phyloP scores from a whole-genome alignment of 176 grass and related monocot genomes.

The Puya raimondii region DNA sequence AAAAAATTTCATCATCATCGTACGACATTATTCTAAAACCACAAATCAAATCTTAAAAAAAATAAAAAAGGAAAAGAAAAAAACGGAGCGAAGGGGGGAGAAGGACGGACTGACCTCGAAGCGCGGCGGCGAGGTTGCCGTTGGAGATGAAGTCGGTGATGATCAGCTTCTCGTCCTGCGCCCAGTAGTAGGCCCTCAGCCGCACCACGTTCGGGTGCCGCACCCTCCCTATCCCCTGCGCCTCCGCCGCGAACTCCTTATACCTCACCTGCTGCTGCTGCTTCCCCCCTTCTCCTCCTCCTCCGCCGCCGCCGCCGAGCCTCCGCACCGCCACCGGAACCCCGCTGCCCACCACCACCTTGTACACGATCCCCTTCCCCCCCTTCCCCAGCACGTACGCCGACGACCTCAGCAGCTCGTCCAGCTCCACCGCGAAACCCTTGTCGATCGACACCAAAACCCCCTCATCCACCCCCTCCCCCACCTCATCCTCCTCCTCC shows the following conservation, averaged over 20 bases:
- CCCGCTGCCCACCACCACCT: slow-evolving; percentile 82
- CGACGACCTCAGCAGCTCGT: slow-evolving; percentile 76
- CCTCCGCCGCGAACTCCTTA: slow-evolving; percentile 83
- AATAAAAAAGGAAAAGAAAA: background rate
- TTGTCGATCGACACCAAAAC: slow-evolving; percentile 77
- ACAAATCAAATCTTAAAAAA: background rate
- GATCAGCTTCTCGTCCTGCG: slow-evolving; percentile 83
- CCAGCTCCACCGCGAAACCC: slow-evolving; percentile 67
- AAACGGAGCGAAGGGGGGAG: background rate
- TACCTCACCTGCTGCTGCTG: slow-evolving; percentile 18
- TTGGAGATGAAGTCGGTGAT: slow-evolving; percentile 96
- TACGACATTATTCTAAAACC: too few relatives aligned
- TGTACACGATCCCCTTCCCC: slow-evolving; percentile 91
- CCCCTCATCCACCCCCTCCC: slow-evolving; percentile 30
- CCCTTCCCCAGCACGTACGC: slow-evolving; percentile 90
- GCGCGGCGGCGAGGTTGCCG: slow-evolving; percentile 72
- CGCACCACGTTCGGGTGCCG: slow-evolving; percentile 80
- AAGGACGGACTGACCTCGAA: slow-evolving; percentile 38
- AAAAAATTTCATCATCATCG: too few relatives aligned
- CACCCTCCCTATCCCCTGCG: slow-evolving; percentile 43
- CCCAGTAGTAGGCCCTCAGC: slow-evolving; percentile 89
- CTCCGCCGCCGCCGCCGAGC: slow-evolving; percentile 38
- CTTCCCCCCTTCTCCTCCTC: slow-evolving; percentile 23
- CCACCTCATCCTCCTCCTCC: slow-evolving; percentile 3
- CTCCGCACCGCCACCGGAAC: slow-evolving; percentile 62